Conservation (phyloP, 1,284 basidiomycete species). For the Irpex sp. region DNA sequence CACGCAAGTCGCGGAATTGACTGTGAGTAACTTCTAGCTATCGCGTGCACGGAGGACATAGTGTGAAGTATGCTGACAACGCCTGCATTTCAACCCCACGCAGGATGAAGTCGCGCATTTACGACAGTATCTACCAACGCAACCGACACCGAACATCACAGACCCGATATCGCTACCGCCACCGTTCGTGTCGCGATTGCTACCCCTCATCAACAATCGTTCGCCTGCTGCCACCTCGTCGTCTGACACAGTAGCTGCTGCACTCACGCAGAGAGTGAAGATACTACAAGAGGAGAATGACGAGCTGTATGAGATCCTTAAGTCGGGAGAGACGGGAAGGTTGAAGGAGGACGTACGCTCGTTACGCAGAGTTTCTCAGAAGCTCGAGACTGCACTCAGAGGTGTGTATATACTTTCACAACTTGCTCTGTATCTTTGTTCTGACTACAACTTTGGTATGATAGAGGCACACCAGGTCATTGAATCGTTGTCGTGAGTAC, state of each 20-base stretch:
- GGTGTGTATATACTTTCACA: conserved; percentile 39
- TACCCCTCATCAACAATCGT: conserved; percentile 53
- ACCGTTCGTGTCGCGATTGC: conserved; percentile 55
- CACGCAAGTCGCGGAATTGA: conserved; percentile 60
- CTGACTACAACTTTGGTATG: neutral
- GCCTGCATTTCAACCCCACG: conserved; percentile 9
- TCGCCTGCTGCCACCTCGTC: conserved; percentile 26
- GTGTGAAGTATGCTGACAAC: conserved; percentile 8
- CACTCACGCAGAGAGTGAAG: conserved; percentile 63
- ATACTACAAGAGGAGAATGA: conserved; percentile 79
- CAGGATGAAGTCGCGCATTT: conserved; percentile 69
- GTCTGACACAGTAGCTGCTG: conserved; percentile 59
- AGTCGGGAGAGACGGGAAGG: conserved; percentile 62
- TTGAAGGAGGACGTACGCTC: conserved; percentile 74
- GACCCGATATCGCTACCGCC: conserved; percentile 65
- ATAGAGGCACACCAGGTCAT: conserved; percentile 72
- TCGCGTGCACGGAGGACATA: conserved; percentile 2
- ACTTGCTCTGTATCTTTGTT: neutral
- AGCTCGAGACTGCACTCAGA: conserved; percentile 65
- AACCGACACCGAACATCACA: conserved; percentile 50
- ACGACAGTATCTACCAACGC: conserved; percentile 53
- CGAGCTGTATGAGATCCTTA: conserved; percentile 54
- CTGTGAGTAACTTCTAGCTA: conserved; percentile 40
- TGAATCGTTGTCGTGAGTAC: conserved; percentile 53
- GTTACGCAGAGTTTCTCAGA: conserved; percentile 56